Percentiles rank a stretch among this genome's conserved stretches.
phyloP scores from a whole-genome alignment of 768 basidiomycete species.

The Boletus sp. region DNA sequence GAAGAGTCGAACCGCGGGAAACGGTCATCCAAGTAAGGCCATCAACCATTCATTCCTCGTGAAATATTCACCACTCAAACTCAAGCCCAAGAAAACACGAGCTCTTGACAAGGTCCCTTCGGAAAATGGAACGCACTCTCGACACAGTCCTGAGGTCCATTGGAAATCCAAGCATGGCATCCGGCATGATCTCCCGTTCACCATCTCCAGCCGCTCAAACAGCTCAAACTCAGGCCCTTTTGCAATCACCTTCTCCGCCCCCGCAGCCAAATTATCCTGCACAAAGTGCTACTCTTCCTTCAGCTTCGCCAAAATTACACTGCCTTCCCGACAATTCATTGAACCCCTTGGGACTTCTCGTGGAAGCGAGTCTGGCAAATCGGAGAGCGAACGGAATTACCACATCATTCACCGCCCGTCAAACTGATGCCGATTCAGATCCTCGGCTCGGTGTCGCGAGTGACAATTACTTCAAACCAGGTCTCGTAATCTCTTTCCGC shows the following conservation, averaged over 20 bases:
- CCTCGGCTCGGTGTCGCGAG: slow-evolving; percentile 77
- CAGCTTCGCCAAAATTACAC: slow-evolving; percentile 82
- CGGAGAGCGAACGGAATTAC: slow-evolving; percentile 55
- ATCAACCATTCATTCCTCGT: slow-evolving; percentile 11
- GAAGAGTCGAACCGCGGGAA: slow-evolving; percentile 97
- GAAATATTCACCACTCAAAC: slow-evolving; percentile 30
- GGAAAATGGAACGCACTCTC: slow-evolving; percentile 91
- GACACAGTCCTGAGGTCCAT: slow-evolving; percentile 89
- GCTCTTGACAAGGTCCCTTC: slow-evolving; percentile 72
- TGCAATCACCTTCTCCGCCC: slow-evolving; percentile 52
- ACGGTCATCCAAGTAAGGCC: slow-evolving; percentile 71
- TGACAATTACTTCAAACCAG: slow-evolving; percentile 90
- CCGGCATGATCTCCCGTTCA: slow-evolving; percentile 79
- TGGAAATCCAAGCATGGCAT: slow-evolving; percentile 75
- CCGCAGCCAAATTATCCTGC: slow-evolving; percentile 38
- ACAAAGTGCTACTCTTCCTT: slow-evolving; percentile 19
- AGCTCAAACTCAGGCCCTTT: slow-evolving; percentile 52
- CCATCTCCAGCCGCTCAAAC: slow-evolving; percentile 64
- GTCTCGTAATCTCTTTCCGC: slow-evolving; percentile 38
- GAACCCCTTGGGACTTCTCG: slow-evolving; percentile 89
- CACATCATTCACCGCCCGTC: slow-evolving; percentile 40
- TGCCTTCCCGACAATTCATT: slow-evolving; percentile 89
- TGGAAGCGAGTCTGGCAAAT: slow-evolving; percentile 83
- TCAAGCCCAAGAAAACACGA: slow-evolving; percentile 72
- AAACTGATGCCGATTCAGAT: slow-evolving; percentile 36